Conservation (phyloP, 768 basidiomycete genomes). For the Plicaturopsis crispa region DNA sequence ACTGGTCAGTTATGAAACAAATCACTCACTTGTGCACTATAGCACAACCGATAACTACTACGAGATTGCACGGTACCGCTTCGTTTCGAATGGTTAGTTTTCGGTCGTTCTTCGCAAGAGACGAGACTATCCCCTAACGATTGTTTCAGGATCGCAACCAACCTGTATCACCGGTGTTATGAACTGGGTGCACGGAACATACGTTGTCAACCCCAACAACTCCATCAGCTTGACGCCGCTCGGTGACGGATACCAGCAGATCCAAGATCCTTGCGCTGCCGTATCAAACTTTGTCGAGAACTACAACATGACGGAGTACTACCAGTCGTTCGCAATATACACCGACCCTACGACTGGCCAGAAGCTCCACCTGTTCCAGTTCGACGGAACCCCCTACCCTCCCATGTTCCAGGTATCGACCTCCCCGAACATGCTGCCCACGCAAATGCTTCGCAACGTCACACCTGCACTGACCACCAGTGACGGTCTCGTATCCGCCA, state of each 20-base stretch:
- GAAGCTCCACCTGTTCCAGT: constrained; percentile 73
- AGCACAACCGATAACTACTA: constrained; percentile 74
- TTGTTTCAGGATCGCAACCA: constrained; percentile 59
- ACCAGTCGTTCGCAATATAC: constrained; percentile 63
- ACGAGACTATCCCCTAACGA: background rate
- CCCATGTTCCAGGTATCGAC: constrained; percentile 61
- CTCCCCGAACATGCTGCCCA: constrained; percentile 85
- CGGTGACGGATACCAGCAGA: constrained; percentile 87
- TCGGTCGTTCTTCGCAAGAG: too few species aligned
- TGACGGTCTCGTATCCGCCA: background rate
- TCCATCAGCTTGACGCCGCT: constrained; percentile 72
- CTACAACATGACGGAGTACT: constrained; percentile 74
- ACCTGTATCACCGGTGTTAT: constrained; percentile 86
- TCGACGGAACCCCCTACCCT: constrained; percentile 69
- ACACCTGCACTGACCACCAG: constrained; percentile 17
- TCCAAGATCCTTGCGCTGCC: constrained; percentile 90
- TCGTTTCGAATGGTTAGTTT: constrained; percentile 71
- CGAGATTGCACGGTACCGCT: constrained; percentile 88
- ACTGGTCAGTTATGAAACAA: background rate
- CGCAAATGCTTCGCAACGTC: constrained; percentile 52
- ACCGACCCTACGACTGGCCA: constrained; percentile 51
- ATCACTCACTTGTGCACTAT: constrained; percentile 5
- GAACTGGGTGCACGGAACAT: constrained; percentile 86
- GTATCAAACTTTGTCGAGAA: constrained; percentile 79
- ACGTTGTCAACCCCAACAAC: constrained; percentile 61